These are phyloP conservation scores for Phylloporus sp. DNA, from an alignment of 768 basidiomycete species.

Conservation along the genomic window DNA sequence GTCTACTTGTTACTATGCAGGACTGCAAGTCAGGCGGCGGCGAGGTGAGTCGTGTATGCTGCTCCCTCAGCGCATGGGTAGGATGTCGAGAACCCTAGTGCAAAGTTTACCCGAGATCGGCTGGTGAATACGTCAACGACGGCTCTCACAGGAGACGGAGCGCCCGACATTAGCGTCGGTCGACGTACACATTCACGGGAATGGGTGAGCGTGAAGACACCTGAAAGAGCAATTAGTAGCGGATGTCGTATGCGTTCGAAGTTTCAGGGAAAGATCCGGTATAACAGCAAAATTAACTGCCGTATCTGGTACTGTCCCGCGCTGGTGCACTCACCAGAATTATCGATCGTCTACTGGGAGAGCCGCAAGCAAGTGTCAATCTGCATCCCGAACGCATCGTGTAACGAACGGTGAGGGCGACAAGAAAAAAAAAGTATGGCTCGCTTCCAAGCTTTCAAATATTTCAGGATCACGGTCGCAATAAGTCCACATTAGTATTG, in stretches of 20 bases:
- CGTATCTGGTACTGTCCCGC: constrained; percentile 1
- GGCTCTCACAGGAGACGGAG: neutral
- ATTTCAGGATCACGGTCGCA: neutral
- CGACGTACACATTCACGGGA: neutral
- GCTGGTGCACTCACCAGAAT: neutral
- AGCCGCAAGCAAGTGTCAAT: no score
- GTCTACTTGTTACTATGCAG: neutral
- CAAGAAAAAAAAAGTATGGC: neutral
- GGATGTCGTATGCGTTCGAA: neutral
- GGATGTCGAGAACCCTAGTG: no score
- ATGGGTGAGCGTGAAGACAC: neutral
- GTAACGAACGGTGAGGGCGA: neutral
- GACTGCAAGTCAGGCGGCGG: constrained; percentile 2
- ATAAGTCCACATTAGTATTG: neutral
- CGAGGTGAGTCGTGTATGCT: no score
- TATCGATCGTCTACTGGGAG: no score
- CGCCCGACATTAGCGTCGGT: neutral
- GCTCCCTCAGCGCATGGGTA: neutral
- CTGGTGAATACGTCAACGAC: neutral
- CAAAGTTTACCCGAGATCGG: neutral
- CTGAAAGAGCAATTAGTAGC: neutral
- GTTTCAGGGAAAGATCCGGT: constrained; percentile 21
- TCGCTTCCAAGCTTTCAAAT: neutral
- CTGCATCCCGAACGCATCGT: neutral
- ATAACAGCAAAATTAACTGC: neutral